Conservation (phyloP, 345 rosid genomes). For the Brassica rapa region DNA sequence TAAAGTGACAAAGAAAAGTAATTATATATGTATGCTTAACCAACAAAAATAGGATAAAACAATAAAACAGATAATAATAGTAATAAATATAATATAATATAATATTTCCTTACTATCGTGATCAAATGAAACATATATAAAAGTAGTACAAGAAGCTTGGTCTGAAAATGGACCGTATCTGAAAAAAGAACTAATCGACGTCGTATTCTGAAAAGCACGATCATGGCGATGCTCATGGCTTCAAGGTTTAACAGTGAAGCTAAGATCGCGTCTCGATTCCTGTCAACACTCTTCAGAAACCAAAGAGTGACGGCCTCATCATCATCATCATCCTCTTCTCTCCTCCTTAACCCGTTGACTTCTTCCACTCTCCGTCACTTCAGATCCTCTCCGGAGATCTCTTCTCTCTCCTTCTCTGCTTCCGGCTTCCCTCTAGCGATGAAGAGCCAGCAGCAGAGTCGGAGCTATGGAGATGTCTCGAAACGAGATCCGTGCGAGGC, state of each 20-base stretch:
- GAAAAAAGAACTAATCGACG: slow-evolving; percentile 12
- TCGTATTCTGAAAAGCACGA: slow-evolving; percentile 7
- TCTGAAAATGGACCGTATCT: slow-evolving; percentile 25
- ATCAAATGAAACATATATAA: neutral
- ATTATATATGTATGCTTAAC: neutral
- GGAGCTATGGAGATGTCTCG: slow-evolving; percentile 27
- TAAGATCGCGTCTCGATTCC: slow-evolving; percentile 27
- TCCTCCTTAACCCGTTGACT: slow-evolving; percentile 47
- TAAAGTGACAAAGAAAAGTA: neutral
- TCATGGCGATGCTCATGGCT: slow-evolving; percentile 39
- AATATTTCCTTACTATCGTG: neutral
- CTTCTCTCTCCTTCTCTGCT: slow-evolving; percentile 34
- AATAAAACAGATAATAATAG: neutral
- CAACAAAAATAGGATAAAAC: neutral
- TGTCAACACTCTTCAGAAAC: slow-evolving; percentile 16
- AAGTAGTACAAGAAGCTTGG: slow-evolving; percentile 10
- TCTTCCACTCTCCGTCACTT: slow-evolving; percentile 41
- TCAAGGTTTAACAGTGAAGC: slow-evolving; percentile 24
- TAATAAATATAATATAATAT: neutral
- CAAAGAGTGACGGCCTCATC: neutral
- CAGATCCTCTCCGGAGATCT: slow-evolving; percentile 30
- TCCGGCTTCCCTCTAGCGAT: slow-evolving; percentile 21
- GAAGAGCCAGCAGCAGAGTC: slow-evolving; percentile 31
- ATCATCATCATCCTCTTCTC: slow-evolving; percentile 39
- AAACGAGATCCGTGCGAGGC: slow-evolving; percentile 54